These are phyloP conservation scores for Anacardium occidentale DNA, from an alignment of 345 rosid genomes.

Conservation along the genomic window DNA sequence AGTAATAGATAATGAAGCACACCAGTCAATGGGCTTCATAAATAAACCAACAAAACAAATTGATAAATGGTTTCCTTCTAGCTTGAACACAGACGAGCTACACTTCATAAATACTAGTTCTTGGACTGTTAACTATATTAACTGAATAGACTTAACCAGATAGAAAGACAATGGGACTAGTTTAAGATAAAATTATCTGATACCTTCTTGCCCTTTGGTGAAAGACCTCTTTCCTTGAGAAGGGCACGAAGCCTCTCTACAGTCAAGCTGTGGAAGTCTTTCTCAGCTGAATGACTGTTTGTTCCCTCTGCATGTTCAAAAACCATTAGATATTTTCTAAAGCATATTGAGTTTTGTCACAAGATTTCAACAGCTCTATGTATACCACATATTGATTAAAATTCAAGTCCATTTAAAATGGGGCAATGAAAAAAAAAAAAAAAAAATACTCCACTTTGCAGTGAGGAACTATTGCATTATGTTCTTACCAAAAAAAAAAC, in stretches of 20 bases:
- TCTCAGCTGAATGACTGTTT: constrained; percentile 52
- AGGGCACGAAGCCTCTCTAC: constrained; percentile 88
- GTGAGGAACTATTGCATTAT: background rate
- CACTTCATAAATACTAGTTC: background rate
- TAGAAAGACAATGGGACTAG: background rate
- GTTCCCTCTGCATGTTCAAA: constrained; percentile 54
- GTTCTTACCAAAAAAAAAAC: too few relatives aligned
- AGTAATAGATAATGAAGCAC: background rate
- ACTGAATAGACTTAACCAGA: background rate
- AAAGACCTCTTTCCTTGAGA: constrained; percentile 74
- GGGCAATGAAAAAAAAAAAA: background rate
- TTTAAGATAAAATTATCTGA: constrained; percentile 6
- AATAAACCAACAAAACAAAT: background rate
- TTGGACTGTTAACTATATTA: background rate
- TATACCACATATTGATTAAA: background rate
- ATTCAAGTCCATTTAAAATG: background rate
- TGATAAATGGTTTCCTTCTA: background rate
- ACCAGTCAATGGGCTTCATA: background rate
- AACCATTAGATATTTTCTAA: background rate
- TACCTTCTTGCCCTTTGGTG: constrained; percentile 81
- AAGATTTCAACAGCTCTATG: background rate
- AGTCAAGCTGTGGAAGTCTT: constrained; percentile 64
- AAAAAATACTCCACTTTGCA: background rate
- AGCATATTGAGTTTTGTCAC: background rate
- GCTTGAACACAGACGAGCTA: background rate